A percentile compares a stretch with the other conserved stretches of the same genome.
These are phyloP conservation scores for Vachellia pachyceras DNA, from an alignment of 306 rosid genomes.

Conservation along the genomic window DNA sequence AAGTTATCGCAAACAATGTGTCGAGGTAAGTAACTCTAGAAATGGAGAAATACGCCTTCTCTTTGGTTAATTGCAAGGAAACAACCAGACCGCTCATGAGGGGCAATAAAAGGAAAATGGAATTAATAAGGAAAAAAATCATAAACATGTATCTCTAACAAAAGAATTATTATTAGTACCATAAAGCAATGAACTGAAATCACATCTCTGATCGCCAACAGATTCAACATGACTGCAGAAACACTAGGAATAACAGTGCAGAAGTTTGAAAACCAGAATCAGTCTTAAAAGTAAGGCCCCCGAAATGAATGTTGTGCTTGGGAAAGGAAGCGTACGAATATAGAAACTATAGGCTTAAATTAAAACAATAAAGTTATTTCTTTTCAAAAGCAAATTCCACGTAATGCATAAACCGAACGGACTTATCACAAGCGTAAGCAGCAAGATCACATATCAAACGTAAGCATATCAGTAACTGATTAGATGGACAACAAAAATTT, in stretches of 20 bases:
- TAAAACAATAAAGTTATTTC: background rate
- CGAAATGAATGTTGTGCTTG: background rate
- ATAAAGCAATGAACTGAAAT: background rate
- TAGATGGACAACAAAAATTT: background rate
- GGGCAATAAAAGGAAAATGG: background rate
- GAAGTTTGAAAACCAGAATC: background rate
- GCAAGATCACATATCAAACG: background rate
- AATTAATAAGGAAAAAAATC: background rate
- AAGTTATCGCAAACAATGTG: background rate
- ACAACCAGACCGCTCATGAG: background rate
- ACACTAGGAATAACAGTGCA: background rate
- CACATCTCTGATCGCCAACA: background rate
- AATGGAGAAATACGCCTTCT: background rate
- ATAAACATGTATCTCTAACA: background rate
- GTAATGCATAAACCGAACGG: background rate
- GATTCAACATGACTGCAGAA: background rate
- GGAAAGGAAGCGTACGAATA: background rate
- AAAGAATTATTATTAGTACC: background rate
- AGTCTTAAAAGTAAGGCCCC: slow-evolving; percentile 3
- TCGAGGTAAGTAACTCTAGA: background rate
- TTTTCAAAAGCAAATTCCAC: background rate
- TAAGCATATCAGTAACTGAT: background rate
- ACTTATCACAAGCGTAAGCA: slow-evolving; percentile 2
- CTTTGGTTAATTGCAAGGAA: background rate
- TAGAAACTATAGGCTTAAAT: background rate